A percentile compares a stretch with the other conserved stretches of the same genome.
phyloP scores from a whole-genome alignment of 2,329 filamentous ascomycete species.

The Apiospora saccharicola region DNA sequence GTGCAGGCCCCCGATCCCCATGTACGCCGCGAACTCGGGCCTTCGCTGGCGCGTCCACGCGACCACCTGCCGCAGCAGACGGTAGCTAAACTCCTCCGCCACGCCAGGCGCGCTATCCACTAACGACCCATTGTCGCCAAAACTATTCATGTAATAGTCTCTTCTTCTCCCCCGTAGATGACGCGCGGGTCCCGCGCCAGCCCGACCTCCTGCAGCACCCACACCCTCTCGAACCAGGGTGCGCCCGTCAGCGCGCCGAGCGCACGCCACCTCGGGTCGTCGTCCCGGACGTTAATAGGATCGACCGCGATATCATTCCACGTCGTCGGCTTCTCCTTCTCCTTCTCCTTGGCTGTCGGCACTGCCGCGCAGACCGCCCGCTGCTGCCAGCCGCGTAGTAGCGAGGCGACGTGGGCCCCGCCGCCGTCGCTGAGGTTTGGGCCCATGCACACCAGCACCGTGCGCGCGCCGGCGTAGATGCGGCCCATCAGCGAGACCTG shows the following conservation, averaged over 20 bases:
- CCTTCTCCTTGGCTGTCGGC: background rate
- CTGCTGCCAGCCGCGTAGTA: background rate
- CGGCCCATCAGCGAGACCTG: constrained; percentile 42
- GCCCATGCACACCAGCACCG: constrained; percentile 37
- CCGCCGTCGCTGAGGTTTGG: background rate
- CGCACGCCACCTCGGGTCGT: background rate
- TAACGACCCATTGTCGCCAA: background rate
- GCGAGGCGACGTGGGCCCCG: background rate
- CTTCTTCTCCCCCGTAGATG: constrained; percentile 4
- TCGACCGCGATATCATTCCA: too few relatives aligned
- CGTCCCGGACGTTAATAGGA: too few relatives aligned
- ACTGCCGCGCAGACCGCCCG: background rate
- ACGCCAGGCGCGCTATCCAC: too few relatives aligned
- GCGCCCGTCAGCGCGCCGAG: background rate
- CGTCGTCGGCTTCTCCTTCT: background rate
- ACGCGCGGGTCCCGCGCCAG: constrained; percentile 24
- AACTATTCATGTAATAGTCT: too few relatives aligned
- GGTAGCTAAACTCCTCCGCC: constrained; percentile 25
- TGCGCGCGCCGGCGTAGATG: constrained; percentile 37
- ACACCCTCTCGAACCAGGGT: constrained; percentile 22
- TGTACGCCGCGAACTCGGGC: constrained; percentile 5
- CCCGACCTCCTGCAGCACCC: constrained; percentile 25
- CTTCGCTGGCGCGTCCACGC: background rate
- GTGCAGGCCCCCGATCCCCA: background rate
- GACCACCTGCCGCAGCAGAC: constrained; percentile 15